Evolutionary conservation across 805 yeast species (phyloP).

Genomic region (Ogataea naganishii): DNA sequence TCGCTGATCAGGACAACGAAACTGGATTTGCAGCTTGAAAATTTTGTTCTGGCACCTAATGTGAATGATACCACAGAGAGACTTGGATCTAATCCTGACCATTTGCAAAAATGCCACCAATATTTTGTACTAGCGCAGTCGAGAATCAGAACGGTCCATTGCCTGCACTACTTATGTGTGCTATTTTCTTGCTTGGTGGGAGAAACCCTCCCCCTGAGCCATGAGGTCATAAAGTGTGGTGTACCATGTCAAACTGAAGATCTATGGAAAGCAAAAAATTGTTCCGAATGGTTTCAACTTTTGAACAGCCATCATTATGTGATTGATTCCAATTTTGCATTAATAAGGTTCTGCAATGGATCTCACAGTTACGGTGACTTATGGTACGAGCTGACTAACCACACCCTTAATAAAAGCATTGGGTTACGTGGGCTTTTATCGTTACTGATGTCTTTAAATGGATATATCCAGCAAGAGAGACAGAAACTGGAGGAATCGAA

Average conservation of each 20-base stretch:
- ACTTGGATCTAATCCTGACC: constrained; percentile 3
- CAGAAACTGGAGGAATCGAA: constrained; percentile 21
- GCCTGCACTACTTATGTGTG: constrained; percentile 40
- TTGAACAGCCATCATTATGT: constrained; percentile 27
- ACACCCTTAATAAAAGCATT: constrained; percentile 27
- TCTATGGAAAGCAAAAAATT: constrained; percentile 47
- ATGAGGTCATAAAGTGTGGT: constrained; percentile 50
- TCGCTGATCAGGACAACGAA: constrained; percentile 45
- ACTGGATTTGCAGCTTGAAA: constrained; percentile 41
- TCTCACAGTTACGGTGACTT: constrained; percentile 42
- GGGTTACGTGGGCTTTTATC: constrained; percentile 45
- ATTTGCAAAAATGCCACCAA: constrained; percentile 34
- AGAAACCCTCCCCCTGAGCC: constrained; percentile 28
- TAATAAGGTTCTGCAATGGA: constrained; percentile 51
- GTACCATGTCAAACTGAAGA: constrained; percentile 52
- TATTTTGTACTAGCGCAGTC: constrained; percentile 48
- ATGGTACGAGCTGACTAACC: constrained; percentile 40
- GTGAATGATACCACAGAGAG: constrained; percentile 12
- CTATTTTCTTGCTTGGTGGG: constrained; percentile 38
- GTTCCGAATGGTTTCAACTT: constrained; percentile 41
- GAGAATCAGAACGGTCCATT: constrained; percentile 44
- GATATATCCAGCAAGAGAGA: constrained; percentile 49
- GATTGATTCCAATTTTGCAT: constrained; percentile 43
- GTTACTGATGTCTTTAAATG: constrained; percentile 58
- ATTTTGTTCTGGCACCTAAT: constrained; percentile 33